A percentile compares a stretch with the other conserved stretches of the same genome.
These are phyloP conservation scores for Neurospora tetrasperma DNA, from an alignment of 495 filamentous ascomycete genomes.

Conservation along the genomic window DNA sequence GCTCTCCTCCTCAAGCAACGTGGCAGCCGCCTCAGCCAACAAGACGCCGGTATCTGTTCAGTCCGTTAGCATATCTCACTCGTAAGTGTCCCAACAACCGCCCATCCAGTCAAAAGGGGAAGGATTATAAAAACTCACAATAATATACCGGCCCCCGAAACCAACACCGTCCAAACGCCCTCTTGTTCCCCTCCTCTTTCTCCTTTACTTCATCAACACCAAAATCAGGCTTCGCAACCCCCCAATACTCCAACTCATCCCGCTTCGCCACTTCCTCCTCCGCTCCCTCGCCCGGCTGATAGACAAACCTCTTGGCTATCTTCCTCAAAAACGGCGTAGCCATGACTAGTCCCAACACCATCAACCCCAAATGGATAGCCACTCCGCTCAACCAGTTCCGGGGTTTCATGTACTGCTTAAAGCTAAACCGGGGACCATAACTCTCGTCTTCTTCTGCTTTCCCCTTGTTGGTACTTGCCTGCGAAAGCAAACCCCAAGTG, in stretches of 20 bases:
- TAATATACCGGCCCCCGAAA: conserved; percentile 56
- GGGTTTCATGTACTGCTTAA: conserved; percentile 55
- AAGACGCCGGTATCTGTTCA: conserved; percentile 53
- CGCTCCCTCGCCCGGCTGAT: conserved; percentile 59
- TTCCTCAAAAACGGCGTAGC: conserved; percentile 28
- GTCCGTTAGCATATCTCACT: conserved; percentile 9
- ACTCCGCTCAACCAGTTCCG: conserved; percentile 50
- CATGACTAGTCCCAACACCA: conserved; percentile 42
- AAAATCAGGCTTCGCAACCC: conserved; percentile 52
- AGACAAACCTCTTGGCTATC: conserved; percentile 33
- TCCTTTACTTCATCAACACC: too few species aligned
- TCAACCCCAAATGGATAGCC: conserved; percentile 45
- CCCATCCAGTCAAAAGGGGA: too few species aligned
- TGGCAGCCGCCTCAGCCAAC: conserved; percentile 59
- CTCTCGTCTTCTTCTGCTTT: conserved; percentile 19
- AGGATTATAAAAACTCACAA: conserved; percentile 26
- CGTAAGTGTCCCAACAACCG: neutral
- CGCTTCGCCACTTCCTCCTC: conserved; percentile 43
- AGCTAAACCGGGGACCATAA: conserved; percentile 68
- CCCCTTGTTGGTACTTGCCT: conserved; percentile 14
- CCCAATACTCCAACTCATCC: conserved; percentile 55
- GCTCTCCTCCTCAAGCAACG: conserved; percentile 47
- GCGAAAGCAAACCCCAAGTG: conserved; percentile 62
- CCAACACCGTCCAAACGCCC: conserved; percentile 48
- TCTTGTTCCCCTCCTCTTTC: conserved; percentile 26